phyloP scores from a whole-genome alignment of 2,329 filamentous ascomycete genomes.

The Moelleriella libera region DNA sequence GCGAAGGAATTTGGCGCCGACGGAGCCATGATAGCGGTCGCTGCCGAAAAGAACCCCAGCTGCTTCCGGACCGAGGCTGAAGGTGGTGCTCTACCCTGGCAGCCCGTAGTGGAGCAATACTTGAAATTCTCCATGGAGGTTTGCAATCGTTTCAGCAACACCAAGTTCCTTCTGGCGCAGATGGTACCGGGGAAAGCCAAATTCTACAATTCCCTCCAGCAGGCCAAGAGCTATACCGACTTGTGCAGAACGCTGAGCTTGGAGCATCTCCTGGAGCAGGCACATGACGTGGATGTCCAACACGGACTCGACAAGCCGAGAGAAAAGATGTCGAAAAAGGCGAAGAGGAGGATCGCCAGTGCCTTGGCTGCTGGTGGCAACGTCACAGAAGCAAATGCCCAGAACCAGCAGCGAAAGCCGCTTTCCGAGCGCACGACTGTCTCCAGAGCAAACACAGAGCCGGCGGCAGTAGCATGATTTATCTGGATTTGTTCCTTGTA shows the following conservation, averaged over 20 bases:
- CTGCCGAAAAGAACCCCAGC: constrained; percentile 81
- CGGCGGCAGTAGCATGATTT: constrained; percentile 9
- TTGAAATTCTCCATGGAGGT: constrained; percentile 58
- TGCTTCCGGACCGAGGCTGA: constrained; percentile 60
- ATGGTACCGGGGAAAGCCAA: constrained; percentile 70
- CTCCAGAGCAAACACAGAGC: constrained; percentile 10
- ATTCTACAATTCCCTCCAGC: constrained; percentile 45
- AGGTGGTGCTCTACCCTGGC: constrained; percentile 62
- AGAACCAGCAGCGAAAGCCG: constrained; percentile 16
- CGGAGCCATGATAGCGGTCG: constrained; percentile 92
- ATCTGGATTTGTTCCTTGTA: constrained; percentile 2
- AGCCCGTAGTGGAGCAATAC: constrained; percentile 64
- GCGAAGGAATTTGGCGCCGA: constrained; percentile 73
- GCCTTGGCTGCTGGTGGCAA: constrained; percentile 35
- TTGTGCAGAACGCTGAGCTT: constrained; percentile 52
- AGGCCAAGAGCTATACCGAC: constrained; percentile 57
- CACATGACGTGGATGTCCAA: constrained; percentile 49
- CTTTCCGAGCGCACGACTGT: constrained; percentile 19
- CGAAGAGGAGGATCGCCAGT: constrained; percentile 17
- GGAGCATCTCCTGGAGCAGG: constrained; percentile 47
- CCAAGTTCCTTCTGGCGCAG: constrained; percentile 78
- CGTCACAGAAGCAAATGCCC: constrained; percentile 23
- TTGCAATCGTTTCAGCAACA: constrained; percentile 82
- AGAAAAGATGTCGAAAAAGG: constrained; percentile 15
- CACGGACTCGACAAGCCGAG: constrained; percentile 43